Percentiles rank a stretch among this genome's conserved stretches.
Conservation (phyloP, 2,329 filamentous ascomycete genomes). For the Claviceps monticola region DNA sequence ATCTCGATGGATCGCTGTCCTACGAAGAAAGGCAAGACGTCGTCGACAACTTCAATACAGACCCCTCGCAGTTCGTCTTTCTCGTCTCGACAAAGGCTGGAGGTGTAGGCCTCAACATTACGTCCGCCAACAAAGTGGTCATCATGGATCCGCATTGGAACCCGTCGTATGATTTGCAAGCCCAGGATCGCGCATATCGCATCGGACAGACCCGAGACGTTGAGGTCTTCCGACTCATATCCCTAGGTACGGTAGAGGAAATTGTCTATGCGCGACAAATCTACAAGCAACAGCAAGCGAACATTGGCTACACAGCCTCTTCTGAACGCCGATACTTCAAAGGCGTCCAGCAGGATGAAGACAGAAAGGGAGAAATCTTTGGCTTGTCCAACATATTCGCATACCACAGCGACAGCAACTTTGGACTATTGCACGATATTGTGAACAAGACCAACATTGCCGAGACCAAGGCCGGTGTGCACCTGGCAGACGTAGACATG, state of each 20-base stretch:
- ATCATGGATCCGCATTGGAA: slow-evolving; percentile 98
- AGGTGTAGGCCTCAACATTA: slow-evolving; percentile 90
- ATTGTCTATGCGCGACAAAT: slow-evolving; percentile 95
- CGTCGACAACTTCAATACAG: slow-evolving; percentile 85
- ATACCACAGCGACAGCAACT: slow-evolving; percentile 62
- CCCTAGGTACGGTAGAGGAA: slow-evolving; percentile 86
- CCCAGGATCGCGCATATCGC: slow-evolving; percentile 89
- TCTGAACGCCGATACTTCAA: slow-evolving; percentile 90
- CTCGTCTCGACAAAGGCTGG: slow-evolving; percentile 89
- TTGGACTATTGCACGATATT: slow-evolving; percentile 78
- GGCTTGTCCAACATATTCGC: slow-evolving; percentile 77
- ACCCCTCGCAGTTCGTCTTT: slow-evolving; percentile 82
- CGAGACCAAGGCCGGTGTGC: slow-evolving; percentile 75
- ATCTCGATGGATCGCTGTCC: slow-evolving; percentile 71
- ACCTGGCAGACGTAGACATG: slow-evolving; percentile 63
- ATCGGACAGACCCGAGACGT: slow-evolving; percentile 90
- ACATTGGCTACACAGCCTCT: slow-evolving; percentile 90
- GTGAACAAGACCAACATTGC: slow-evolving; percentile 98
- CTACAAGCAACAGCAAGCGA: slow-evolving; percentile 98
- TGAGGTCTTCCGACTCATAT: slow-evolving; percentile 86
- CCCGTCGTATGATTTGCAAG: slow-evolving; percentile 84
- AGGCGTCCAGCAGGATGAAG: slow-evolving; percentile 73
- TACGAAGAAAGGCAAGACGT: slow-evolving; percentile 71
- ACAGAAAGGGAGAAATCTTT: slow-evolving; percentile 86
- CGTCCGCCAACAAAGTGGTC: slow-evolving; percentile 94